Percentiles rank a stretch among this genome's conserved stretches.
Evolutionary conservation across 164 flowering plant genomes (phyloP).

Genomic region (Nymphaea colorata): DNA sequence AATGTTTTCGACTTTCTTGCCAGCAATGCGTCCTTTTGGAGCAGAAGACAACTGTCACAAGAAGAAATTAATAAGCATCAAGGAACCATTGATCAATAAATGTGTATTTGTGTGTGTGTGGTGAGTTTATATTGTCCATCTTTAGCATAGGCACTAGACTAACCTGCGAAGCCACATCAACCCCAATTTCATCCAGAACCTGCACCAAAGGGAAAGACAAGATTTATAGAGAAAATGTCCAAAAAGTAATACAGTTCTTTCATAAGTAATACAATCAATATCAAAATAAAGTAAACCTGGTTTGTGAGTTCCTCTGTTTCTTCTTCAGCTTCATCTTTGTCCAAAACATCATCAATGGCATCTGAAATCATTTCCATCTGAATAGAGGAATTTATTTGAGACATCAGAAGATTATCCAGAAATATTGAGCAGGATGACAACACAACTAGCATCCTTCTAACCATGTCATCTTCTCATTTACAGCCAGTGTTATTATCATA

Average conservation of each 20-base stretch:
- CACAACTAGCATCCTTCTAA: too few relatives aligned
- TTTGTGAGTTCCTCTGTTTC: conserved; percentile 92
- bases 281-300: conserved; percentile 34
- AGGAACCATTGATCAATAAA: neutral
- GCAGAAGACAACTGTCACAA: conserved; percentile 71
- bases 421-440: too few relatives aligned
- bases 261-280: neutral
- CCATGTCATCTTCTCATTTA: too few relatives aligned
- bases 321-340: conserved; percentile 93
- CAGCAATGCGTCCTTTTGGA: conserved; percentile 70
- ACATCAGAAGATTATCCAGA: too few relatives aligned
- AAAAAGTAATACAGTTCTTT: neutral
- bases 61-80: neutral
- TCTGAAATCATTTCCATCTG: conserved; percentile 96
- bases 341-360: conserved; percentile 80
- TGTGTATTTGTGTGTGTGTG: too few relatives aligned
- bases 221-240: neutral
- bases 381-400: conserved; percentile 1
- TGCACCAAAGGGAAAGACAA: conserved; percentile 10
- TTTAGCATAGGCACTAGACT: conserved; percentile 5
- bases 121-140: too few relatives aligned
- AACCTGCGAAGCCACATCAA: conserved; percentile 93
- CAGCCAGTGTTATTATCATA: too few relatives aligned
- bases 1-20: conserved; percentile 37
- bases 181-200: conserved; percentile 96